phyloP scores from a whole-genome alignment of 2,329 filamentous ascomycete genomes.

The Epichloe hybrida region DNA sequence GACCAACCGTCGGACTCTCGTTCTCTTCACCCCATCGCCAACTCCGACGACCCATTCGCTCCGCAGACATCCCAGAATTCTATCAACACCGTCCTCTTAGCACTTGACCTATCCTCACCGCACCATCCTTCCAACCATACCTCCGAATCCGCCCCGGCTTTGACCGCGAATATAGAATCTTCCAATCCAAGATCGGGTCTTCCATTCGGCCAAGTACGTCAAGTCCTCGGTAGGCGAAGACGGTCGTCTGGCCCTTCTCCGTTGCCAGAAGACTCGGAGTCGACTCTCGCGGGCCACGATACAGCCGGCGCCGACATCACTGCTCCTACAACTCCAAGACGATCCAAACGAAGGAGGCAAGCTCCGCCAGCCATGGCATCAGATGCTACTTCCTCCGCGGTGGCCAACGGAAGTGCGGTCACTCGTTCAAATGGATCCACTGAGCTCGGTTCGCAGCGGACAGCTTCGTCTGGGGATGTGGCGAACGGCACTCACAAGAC shows the following conservation, averaged over 20 bases:
- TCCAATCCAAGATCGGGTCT: slow-evolving; percentile 16
- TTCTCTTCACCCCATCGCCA: slow-evolving; percentile 18
- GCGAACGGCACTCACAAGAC: slow-evolving; percentile 36
- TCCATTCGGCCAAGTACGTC: slow-evolving; percentile 16
- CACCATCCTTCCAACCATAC: slow-evolving; percentile 11
- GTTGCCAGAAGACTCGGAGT: slow-evolving; percentile 15
- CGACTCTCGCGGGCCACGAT: slow-evolving; percentile 13
- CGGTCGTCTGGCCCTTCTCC: slow-evolving; percentile 30
- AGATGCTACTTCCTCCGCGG: slow-evolving; percentile 35
- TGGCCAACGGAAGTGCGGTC: slow-evolving; percentile 41
- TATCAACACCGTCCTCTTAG: slow-evolving; percentile 32
- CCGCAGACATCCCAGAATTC: slow-evolving; percentile 37
- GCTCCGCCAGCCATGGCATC: slow-evolving; percentile 45
- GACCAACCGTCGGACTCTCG: slow-evolving; percentile 22
- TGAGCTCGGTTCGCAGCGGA: slow-evolving; percentile 13
- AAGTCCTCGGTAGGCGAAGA: slow-evolving; percentile 42
- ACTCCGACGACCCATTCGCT: slow-evolving; percentile 52
- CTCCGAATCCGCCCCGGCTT: slow-evolving; percentile 15
- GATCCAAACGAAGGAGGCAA: slow-evolving; percentile 43
- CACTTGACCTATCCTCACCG: slow-evolving; percentile 18
- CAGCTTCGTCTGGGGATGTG: slow-evolving; percentile 12
- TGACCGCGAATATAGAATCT: slow-evolving; percentile 28
- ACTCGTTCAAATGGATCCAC: slow-evolving; percentile 28
- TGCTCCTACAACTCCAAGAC: slow-evolving; percentile 8
- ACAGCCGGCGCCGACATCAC: slow-evolving; percentile 6